A percentile compares a stretch with the other conserved stretches of the same genome.
These are phyloP conservation scores for Salix suchowensis DNA, from an alignment of 345 rosid species.

Conservation along the genomic window DNA sequence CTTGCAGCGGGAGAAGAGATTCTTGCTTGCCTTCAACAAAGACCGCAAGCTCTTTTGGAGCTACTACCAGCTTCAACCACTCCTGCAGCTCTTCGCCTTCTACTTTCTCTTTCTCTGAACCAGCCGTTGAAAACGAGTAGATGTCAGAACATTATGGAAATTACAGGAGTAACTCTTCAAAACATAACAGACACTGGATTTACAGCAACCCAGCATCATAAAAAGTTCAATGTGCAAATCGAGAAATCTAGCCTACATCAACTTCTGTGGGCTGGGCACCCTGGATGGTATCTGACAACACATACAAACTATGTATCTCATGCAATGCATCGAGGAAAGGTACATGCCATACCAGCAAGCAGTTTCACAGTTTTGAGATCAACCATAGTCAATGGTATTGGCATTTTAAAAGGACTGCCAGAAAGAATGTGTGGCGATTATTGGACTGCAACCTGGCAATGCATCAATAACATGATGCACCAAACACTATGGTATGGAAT, in stretches of 20 bases:
- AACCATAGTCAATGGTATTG: not conserved
- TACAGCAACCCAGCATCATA: not conserved
- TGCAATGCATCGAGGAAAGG: not conserved
- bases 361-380: not conserved
- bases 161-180: not conserved
- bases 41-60: slow-evolving; percentile 61
- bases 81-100: slow-evolving; percentile 86
- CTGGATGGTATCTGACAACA: not conserved
- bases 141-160: slow-evolving; percentile 1
- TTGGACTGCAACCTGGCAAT: not conserved
- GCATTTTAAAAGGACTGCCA: not conserved
- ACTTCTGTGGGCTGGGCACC: not conserved
- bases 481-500: not conserved
- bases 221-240: not conserved
- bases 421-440: not conserved
- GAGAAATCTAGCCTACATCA: not conserved
- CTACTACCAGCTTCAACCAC: slow-evolving; percentile 82
- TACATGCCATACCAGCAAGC: not conserved
- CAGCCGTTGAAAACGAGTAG: not conserved
- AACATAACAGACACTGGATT: not conserved
- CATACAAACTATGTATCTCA: not conserved
- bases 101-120: slow-evolving; percentile 82
- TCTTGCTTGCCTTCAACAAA: slow-evolving; percentile 63
- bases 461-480: not conserved
- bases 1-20: slow-evolving; percentile 47